Base-by-base conservation (phyloP, 768 basidiomycete genomes). In the Calocera viscosa region DNA sequence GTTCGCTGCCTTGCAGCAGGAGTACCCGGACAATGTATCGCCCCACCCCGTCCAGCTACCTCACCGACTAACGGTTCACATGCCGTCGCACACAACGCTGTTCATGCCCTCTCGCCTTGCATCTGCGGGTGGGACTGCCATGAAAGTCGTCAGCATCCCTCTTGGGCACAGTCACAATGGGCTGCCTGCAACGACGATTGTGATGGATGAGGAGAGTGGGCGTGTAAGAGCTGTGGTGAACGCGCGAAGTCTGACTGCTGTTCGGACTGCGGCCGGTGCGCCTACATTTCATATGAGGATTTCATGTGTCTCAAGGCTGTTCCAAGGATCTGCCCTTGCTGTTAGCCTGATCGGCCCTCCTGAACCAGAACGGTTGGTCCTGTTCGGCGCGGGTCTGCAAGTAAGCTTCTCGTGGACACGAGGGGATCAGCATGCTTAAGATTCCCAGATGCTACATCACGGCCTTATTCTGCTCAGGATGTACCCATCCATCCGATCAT, bases 71-170 rank as follows among this genome's bases (percentile, higher is more conserved):
- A 75, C 79, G 0, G 73, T 93, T 12, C 77, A 78, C 0, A 84
- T 81, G 64, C 71, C 74, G 8, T 78, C 80, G 47, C 84, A 91
- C 70, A 86, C 81, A 0, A 79, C 82, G 0, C 78, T 96, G 1
- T 89, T 92, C 75, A 95, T 95, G 93, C 91, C 93, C 1, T 84
- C 89, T 7, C 82, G 87, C 28, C 78, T 87, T 11, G 73, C 76
- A 7, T 68, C 74, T 14, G 70, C 73, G 8, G 85, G 85, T 1
- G 87, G 88, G 0, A 77, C 87, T 1, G 79, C 72, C 8, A 69
- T 91, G 68, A 94, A 96, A 75, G 82, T 91, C n/a, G 92, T 91
- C 1, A 87, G 85, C 32, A 80, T 92, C 1, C 92, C 92, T 0
- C 77, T 75, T 1, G 65, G 75, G 0, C 78, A 72, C 1, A 81